phyloP scores from a whole-genome alignment of 768 basidiomycete genomes.

The Suillus luteus region DNA sequence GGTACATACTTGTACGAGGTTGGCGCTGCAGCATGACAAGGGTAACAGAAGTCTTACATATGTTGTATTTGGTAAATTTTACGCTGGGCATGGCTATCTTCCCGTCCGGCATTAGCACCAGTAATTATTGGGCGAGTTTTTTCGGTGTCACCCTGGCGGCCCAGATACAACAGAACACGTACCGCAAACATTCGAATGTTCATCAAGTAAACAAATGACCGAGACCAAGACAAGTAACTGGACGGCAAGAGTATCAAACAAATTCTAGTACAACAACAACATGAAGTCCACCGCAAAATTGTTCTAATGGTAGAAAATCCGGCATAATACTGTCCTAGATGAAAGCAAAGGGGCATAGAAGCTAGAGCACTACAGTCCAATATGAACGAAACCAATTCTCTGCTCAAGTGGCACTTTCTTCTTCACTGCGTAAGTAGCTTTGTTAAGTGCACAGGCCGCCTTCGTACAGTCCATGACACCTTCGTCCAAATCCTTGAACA shows the following conservation, averaged over 20 bases:
- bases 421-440: constrained; percentile 7
- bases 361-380: constrained; percentile 8
- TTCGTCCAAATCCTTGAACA: constrained; percentile 11
- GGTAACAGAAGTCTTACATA: not conserved
- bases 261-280: not conserved
- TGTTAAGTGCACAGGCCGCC: constrained; percentile 16
- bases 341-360: not conserved
- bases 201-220: not conserved
- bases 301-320: not conserved
- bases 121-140: not conserved
- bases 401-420: constrained; percentile 13
- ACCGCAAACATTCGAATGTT: not conserved
- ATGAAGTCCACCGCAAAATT: not conserved
- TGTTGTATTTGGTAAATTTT: not conserved
- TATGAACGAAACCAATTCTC: constrained; percentile 18
- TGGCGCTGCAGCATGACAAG: constrained; percentile 21
- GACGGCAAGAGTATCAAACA: not conserved
- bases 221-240: not conserved
- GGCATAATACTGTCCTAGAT: not conserved
- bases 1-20: constrained; percentile 36
- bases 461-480: constrained; percentile 10
- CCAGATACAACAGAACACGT: not conserved
- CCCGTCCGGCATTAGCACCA: not conserved
- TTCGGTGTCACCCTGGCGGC: too few relatives aligned
- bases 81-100: not conserved